phyloP scores from a whole-genome alignment of 371 early-diverging fungal species.

The Cokeromyces recurvatus region DNA sequence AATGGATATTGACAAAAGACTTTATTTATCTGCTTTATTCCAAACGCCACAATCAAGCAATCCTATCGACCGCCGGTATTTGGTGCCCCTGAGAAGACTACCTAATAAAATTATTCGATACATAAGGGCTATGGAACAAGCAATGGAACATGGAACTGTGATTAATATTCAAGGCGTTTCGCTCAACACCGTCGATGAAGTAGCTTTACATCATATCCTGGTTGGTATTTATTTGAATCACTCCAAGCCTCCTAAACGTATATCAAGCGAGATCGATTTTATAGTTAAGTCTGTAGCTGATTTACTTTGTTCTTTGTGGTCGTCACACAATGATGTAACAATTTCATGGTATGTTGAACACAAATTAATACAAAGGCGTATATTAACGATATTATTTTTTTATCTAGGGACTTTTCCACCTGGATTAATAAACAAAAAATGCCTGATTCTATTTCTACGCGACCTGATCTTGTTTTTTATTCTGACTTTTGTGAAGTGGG shows the following conservation, averaged over 20 bases:
- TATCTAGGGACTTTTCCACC: slow-evolving; percentile 15
- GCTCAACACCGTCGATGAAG: slow-evolving; percentile 12
- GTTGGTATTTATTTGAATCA: slow-evolving; percentile 13
- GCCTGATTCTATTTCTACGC: slow-evolving; percentile 16
- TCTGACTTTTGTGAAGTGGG: slow-evolving; percentile 9
- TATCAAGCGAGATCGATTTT: slow-evolving; percentile 9
- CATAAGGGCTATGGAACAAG: slow-evolving; percentile 12
- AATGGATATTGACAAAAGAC: slow-evolving; percentile 14
- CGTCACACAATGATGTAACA: slow-evolving; percentile 10
- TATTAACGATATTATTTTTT: slow-evolving; percentile 13
- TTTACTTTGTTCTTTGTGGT: slow-evolving; percentile 17
- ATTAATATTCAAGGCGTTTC: slow-evolving; percentile 8
- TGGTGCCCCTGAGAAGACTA: slow-evolving; percentile 13
- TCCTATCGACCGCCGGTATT: slow-evolving; percentile 9
- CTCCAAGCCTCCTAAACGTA: slow-evolving; percentile 7
- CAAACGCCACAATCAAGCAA: slow-evolving; percentile 12
- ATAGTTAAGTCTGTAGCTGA: slow-evolving; percentile 9
- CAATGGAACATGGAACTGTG: slow-evolving; percentile 14
- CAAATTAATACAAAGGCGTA: slow-evolving; percentile 15
- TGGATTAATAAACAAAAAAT: slow-evolving; percentile 17
- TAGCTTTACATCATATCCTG: slow-evolving; percentile 10
- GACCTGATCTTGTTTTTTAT: slow-evolving; percentile 12
- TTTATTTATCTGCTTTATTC: slow-evolving; percentile 16
- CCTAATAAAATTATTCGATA: slow-evolving; percentile 10
- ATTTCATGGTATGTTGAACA: slow-evolving; percentile 16